Conservation (phyloP, 805 yeast species). For the Kluyveromyces wickerhamii region DNA sequence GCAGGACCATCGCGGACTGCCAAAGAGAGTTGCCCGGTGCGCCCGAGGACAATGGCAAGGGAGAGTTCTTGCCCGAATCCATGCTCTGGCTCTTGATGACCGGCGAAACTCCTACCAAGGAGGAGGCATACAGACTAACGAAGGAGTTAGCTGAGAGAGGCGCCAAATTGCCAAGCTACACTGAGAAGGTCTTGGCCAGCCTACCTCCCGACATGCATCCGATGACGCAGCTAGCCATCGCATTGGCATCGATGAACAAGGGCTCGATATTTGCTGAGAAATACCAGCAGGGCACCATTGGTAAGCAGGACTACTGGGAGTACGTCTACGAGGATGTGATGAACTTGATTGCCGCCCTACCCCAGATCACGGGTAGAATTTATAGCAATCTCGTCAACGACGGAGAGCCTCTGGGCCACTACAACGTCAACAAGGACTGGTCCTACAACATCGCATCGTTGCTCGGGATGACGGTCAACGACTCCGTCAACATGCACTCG, state of each 20-base stretch:
- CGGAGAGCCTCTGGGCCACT: conserved; percentile 45
- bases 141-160: conserved; percentile 59
- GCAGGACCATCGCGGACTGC: conserved; percentile 65
- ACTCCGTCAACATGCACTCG: conserved; percentile 27
- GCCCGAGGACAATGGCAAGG: conserved; percentile 35
- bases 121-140: conserved; percentile 49
- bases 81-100: conserved; percentile 74
- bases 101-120: conserved; percentile 58
- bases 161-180: conserved; percentile 51
- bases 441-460: conserved; percentile 60
- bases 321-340: conserved; percentile 65
- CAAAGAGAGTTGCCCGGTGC: conserved; percentile 50
- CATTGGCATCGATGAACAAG: conserved; percentile 63
- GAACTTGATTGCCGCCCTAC: conserved; percentile 63
- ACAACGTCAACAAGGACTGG: conserved; percentile 55
- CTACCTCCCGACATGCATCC: conserved; percentile 69
- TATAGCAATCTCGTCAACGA: conserved; percentile 53
- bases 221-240: conserved; percentile 77
- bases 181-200: conserved; percentile 49
- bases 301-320: conserved; percentile 69
- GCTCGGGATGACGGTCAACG: conserved; percentile 46
- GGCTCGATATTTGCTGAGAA: conserved; percentile 66
- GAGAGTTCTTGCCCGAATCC: conserved; percentile 65
- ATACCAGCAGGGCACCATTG: conserved; percentile 56
- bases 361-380: conserved; percentile 65